Percentiles rank a stretch among this genome's conserved stretches.
Evolutionary conservation across 768 basidiomycete species (phyloP).

Genomic region (Boletellus ananas): DNA sequence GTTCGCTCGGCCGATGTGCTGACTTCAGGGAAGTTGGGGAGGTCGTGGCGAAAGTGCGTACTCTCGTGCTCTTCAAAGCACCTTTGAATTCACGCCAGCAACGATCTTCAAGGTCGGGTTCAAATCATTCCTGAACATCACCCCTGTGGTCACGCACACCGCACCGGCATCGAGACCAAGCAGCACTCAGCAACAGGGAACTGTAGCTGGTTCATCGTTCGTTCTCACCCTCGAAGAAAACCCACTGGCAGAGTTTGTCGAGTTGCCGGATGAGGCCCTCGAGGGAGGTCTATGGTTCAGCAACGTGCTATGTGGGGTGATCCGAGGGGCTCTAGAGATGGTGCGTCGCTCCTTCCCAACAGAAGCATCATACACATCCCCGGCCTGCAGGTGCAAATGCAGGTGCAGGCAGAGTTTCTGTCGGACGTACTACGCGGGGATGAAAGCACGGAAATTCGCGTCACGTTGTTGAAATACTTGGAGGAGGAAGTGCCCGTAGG

Average conservation of each 20-base stretch:
- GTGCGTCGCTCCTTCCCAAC: conserved; percentile 41
- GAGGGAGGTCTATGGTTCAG: conserved; percentile 96
- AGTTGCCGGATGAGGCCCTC: conserved; percentile 88
- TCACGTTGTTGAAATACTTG: conserved; percentile 83
- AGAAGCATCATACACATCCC: conserved; percentile 12
- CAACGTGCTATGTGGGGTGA: conserved; percentile 91
- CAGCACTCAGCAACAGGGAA: conserved; percentile 39
- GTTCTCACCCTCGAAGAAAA: conserved; percentile 91
- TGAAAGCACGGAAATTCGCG: conserved; percentile 90
- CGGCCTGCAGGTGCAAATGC: conserved; percentile 80
- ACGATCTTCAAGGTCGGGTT: conserved; percentile 74
- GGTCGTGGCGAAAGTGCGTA: conserved; percentile 83
- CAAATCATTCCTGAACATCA: conserved; percentile 94
- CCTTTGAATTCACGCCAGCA: background rate
- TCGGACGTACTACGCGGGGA: conserved; percentile 92
- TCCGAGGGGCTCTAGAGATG: conserved; percentile 95
- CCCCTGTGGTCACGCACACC: conserved; percentile 73
- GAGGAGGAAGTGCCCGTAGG: conserved; percentile 95
- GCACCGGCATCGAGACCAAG: conserved; percentile 50
- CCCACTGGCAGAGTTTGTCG: conserved; percentile 94
- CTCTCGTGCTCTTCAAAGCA: background rate
- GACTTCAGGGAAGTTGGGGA: conserved; percentile 96
- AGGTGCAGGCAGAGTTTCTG: conserved; percentile 84
- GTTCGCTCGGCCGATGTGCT: conserved; percentile 83
- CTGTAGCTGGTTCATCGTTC: conserved; percentile 57